phyloP scores from a whole-genome alignment of 768 basidiomycete species.

The Termitomyces sp. region DNA sequence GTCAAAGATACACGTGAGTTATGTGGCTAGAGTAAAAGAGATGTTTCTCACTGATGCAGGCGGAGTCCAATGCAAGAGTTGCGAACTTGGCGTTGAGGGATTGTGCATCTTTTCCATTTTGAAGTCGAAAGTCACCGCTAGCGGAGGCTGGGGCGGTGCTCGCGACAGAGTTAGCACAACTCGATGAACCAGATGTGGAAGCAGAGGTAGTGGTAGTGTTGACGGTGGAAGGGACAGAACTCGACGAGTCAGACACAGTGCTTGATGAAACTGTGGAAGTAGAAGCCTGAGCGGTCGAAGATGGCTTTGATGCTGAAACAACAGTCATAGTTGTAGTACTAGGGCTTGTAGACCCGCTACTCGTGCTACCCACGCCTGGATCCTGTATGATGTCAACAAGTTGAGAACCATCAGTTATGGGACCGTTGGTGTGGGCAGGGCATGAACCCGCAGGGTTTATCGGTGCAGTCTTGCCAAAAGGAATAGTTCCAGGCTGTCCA shows the following conservation, averaged over 20 bases:
- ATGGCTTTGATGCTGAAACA: background rate
- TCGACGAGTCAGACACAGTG: background rate
- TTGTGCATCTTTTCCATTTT: conserved; percentile 53
- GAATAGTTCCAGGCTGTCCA: conserved; percentile 50
- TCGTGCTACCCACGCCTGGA: conserved; percentile 29
- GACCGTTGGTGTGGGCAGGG: conserved; percentile 45
- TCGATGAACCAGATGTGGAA: conserved; percentile 1
- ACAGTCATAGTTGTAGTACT: background rate
- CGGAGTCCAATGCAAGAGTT: conserved; percentile 39
- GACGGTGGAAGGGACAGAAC: conserved; percentile 11
- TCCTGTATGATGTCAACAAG: conserved; percentile 32
- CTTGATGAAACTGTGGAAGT: conserved; percentile 16
- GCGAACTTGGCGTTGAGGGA: conserved; percentile 52
- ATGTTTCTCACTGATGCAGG: conserved; percentile 38
- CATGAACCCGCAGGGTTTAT: conserved; percentile 50
- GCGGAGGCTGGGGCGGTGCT: conserved; percentile 8
- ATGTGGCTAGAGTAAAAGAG: conserved; percentile 11
- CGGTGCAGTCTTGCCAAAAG: conserved; percentile 41
- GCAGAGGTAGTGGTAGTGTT: conserved; percentile 15
- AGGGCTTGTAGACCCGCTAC: conserved; percentile 7
- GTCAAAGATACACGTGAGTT: conserved; percentile 17
- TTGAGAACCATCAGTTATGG: conserved; percentile 50
- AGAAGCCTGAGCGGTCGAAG: background rate
- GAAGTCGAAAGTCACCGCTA: conserved; percentile 31
- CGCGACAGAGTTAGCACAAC: background rate